phyloP scores from a whole-genome alignment of 208 protist species.

The Wallacemonas sp. region DNA sequence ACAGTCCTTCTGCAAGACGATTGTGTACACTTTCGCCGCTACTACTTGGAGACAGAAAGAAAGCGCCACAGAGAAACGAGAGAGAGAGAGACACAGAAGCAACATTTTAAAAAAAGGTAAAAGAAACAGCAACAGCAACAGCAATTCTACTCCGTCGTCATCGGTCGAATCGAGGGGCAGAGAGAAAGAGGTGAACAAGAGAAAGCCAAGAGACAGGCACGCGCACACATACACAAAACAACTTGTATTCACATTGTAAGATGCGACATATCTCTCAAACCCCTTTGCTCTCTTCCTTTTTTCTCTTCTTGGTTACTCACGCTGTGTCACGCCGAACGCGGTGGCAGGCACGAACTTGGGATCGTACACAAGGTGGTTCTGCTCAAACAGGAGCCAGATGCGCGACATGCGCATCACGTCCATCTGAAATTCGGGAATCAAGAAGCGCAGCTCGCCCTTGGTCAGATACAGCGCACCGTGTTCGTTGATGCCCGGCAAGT shows the following conservation, averaged over 20 bases:
- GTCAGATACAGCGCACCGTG: constrained; percentile 88
- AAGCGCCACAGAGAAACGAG: no score
- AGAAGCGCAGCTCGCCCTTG: constrained; percentile 90
- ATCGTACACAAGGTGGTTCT: constrained; percentile 88
- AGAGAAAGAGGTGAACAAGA: not conserved
- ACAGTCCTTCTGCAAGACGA: no score
- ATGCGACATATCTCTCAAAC: not conserved
- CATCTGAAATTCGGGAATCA: constrained; percentile 54
- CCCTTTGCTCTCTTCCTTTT: constrained; percentile 12
- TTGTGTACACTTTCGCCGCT: no score
- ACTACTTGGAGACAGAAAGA: no score
- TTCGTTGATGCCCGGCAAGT: constrained; percentile 75
- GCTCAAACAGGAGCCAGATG: constrained; percentile 90
- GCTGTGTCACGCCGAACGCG: constrained; percentile 76
- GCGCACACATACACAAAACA: not conserved
- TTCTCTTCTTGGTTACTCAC: constrained; percentile 19
- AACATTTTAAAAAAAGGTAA: not conserved
- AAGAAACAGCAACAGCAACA: no score
- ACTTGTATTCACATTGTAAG: not conserved
- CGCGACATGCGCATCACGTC: constrained; percentile 88
- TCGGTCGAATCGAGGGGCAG: no score
- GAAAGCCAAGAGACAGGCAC: not conserved
- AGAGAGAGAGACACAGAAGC: not conserved
- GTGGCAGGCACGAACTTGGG: constrained; percentile 80
- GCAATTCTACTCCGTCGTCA: no score